Evolutionary conservation across 148 eudicot species (phyloP).

Genomic region (Rhododendron griersonianum): DNA sequence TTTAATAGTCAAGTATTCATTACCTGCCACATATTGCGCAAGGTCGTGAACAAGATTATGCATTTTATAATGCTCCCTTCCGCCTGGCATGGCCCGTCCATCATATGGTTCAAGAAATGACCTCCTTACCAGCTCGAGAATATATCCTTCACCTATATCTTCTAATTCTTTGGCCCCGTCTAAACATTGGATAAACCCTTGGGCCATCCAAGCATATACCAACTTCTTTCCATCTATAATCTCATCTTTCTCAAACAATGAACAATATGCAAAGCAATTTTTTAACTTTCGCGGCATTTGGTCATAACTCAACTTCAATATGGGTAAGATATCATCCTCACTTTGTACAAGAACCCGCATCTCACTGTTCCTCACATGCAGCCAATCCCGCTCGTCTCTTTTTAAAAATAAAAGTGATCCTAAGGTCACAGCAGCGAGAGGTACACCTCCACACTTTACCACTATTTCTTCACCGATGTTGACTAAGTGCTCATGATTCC

Average conservation of each 20-base stretch:
- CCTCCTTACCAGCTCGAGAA: neutral
- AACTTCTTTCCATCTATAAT: neutral
- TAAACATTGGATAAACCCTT: neutral
- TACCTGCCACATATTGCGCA: neutral
- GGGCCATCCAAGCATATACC: neutral
- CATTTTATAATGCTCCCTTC: neutral
- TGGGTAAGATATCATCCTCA: neutral
- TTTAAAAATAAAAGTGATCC: neutral
- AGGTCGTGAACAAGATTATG: neutral
- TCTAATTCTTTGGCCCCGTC: neutral
- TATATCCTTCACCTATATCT: neutral
- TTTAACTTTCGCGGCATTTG: too few relatives aligned
- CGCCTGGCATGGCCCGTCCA: neutral
- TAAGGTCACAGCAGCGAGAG: neutral
- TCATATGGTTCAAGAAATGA: neutral
- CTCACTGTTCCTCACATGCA: neutral
- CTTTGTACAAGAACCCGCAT: neutral
- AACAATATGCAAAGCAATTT: too few relatives aligned
- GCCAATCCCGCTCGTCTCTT: neutral
- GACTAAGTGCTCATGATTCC: neutral
- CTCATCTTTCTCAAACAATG: too few relatives aligned
- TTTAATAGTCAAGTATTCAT: neutral
- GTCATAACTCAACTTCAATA: too few relatives aligned
- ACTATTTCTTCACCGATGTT: conserved; percentile 17
- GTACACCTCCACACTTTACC: conserved; percentile 16